Evolutionary conservation across 345 rosid species (phyloP).

Genomic region (Anastatica hierochuntica): DNA sequence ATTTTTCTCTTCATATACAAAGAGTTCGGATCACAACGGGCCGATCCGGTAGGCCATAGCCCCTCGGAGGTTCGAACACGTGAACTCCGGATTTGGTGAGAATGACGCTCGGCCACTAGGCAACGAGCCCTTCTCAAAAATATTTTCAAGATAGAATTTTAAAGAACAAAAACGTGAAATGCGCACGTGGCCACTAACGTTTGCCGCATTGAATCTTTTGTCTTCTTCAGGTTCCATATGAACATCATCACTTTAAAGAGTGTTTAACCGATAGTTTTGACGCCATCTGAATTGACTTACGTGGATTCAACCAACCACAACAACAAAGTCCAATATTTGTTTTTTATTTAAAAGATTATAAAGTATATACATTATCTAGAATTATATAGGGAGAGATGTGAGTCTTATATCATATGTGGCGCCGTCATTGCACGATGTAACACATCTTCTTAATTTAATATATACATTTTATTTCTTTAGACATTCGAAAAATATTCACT

Average conservation of each 20-base stretch:
- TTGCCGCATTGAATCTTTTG: conserved; percentile 9
- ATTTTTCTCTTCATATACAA: no score
- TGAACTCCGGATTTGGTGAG: no score
- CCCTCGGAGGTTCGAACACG: no score
- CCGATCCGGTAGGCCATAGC: no score
- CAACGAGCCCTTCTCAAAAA: no score
- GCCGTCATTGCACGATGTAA: conserved; percentile 31
- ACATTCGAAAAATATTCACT: no score
- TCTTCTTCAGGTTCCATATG: conserved; percentile 12
- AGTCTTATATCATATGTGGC: background rate
- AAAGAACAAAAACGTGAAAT: conserved; percentile 9
- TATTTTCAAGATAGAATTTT: background rate
- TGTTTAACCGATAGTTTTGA: conserved; percentile 1
- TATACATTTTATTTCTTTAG: background rate
- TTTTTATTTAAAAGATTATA: no score
- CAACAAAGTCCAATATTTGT: conserved; percentile 1
- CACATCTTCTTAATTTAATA: conserved; percentile 13
- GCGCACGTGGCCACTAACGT: conserved; percentile 25
- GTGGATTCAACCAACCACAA: conserved; percentile 9
- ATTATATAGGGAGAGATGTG: background rate
- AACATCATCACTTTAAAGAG: conserved; percentile 18
- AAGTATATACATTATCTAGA: background rate
- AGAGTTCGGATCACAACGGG: no score
- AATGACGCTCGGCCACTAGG: no score
- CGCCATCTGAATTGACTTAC: conserved; percentile 14